These are phyloP conservation scores for Parastagonospora nodorum DNA, from an alignment of 2,329 filamentous ascomycete genomes.

Conservation along the genomic window DNA sequence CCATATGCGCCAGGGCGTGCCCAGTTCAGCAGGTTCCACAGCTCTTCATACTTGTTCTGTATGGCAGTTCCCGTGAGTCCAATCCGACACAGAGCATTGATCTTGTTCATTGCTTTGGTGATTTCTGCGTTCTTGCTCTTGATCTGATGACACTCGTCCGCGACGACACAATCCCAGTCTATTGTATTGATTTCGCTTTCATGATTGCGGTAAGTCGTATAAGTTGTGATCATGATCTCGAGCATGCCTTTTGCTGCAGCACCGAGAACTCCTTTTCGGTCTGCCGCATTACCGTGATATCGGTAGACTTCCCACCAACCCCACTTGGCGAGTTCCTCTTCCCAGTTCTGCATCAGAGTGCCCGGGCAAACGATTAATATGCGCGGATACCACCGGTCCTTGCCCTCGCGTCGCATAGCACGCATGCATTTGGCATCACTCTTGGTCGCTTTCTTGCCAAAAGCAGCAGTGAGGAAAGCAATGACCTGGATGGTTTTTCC, in stretches of 20 bases:
- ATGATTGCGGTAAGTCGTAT: conserved; percentile 81
- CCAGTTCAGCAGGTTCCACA: conserved; percentile 97
- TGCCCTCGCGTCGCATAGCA: conserved; percentile 70
- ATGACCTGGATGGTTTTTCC: conserved; percentile 98
- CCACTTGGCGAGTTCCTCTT: conserved; percentile 83
- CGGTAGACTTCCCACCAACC: conserved; percentile 92
- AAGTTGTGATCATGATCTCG: conserved; percentile 94
- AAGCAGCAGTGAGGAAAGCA: conserved; percentile 86
- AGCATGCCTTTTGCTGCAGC: conserved; percentile 76
- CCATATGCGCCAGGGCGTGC: conserved; percentile 80
- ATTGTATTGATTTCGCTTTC: conserved; percentile 79
- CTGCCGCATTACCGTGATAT: conserved; percentile 68
- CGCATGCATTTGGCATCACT: conserved; percentile 85
- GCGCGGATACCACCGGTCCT: conserved; percentile 76
- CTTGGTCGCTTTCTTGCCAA: conserved; percentile 91
- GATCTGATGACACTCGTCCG: conserved; percentile 89
- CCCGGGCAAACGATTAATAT: conserved; percentile 88
- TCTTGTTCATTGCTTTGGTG: conserved; percentile 83
- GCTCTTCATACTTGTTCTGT: conserved; percentile 95
- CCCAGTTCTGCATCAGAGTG: conserved; percentile 89
- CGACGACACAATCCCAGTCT: conserved; percentile 91
- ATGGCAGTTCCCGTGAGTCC: conserved; percentile 95
- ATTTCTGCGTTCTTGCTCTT: conserved; percentile 80
- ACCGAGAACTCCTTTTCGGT: conserved; percentile 71
- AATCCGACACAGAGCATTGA: conserved; percentile 91